Evolutionary conservation across 768 basidiomycete species (phyloP), one percentile per base, ranked within the genome.

Genomic region (Mycena kentingensis): DNA sequence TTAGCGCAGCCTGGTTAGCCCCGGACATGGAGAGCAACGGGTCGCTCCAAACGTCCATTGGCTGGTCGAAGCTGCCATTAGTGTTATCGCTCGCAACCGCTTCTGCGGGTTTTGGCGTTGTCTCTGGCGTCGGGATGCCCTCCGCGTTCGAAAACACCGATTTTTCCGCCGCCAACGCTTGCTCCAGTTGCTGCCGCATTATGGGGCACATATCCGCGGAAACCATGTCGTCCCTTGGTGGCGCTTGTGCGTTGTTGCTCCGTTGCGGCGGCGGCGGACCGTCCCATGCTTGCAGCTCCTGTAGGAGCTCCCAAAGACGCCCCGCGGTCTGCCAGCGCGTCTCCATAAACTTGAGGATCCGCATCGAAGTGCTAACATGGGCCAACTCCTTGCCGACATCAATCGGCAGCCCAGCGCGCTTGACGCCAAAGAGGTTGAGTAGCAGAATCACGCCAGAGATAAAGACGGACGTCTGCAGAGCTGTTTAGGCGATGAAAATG

Each of bases 371-470:
- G 47, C 68, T 63, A 24, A 78, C 73, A 52, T 78, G 77, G 19
- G 60, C 55, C 38, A 76, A 60, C 10, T 74, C 71, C 26, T 66
- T 57, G 36, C 66, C 65, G 13, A 67, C 48, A 51, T 76, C 74
- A 27, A 58, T 60, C 10, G 53, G 41, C 21, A 64, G 26, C 41
- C 73, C 64, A 34, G 57, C 61, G 51, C 65, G 68, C 51, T 67
- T 72, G 47, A 64, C 71, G 32, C 65, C 74, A 71, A 67, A 77
- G 13, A 78, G 67, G 36, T 73, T 73, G 49, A 79, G 69, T 36
- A 80, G 65, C 13, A 78, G 67, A 3, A 82, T 71, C 28, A 80
- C 67, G 0, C 71, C 73, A 2, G 77, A 67, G 0, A 70, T 71
- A 62, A 77, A 76, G 6, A 74, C 55, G 22, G 65, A 51, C 26